Conservation (phyloP, 2,329 filamentous ascomycete species). For the Mycosphaerella sp. region DNA sequence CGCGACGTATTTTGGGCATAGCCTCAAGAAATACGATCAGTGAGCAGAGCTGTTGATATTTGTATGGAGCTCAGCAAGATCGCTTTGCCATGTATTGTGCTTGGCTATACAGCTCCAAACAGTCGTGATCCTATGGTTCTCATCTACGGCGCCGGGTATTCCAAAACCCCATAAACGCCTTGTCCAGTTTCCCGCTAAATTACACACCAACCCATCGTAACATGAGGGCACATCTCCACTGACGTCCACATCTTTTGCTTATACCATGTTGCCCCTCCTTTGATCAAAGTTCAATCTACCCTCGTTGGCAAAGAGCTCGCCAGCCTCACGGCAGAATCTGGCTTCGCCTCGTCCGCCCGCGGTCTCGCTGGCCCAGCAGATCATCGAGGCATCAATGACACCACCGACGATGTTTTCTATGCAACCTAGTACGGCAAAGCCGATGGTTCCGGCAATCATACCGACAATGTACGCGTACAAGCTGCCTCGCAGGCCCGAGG, state of each 20-base stretch:
- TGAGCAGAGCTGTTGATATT: too few relatives aligned
- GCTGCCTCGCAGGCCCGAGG: slow-evolving; percentile 59
- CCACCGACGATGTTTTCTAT: slow-evolving; percentile 37
- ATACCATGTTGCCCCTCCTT: slow-evolving; percentile 8
- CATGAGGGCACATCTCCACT: too few relatives aligned
- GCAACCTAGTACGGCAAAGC: slow-evolving; percentile 73
- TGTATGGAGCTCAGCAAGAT: too few relatives aligned
- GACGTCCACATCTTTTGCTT: background rate
- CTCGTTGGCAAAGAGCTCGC: slow-evolving; percentile 71
- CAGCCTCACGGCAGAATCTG: slow-evolving; percentile 87
- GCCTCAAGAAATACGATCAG: too few relatives aligned
- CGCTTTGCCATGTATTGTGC: too few relatives aligned
- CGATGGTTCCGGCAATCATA: slow-evolving; percentile 85
- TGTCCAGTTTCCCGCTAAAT: too few relatives aligned
- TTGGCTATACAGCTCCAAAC: too few relatives aligned
- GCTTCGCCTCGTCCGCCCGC: slow-evolving; percentile 55
- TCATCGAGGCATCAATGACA: slow-evolving; percentile 54
- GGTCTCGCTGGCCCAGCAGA: slow-evolving; percentile 92
- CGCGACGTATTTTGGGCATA: too few relatives aligned
- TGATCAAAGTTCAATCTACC: slow-evolving; percentile 14
- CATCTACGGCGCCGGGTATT: too few relatives aligned
- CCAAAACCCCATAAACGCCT: too few relatives aligned
- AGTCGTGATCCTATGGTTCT: too few relatives aligned
- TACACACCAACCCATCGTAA: too few relatives aligned
- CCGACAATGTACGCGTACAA: slow-evolving; percentile 94